phyloP scores from a whole-genome alignment of 2,329 filamentous ascomycete species.

The Pyricularia pennisetigena region DNA sequence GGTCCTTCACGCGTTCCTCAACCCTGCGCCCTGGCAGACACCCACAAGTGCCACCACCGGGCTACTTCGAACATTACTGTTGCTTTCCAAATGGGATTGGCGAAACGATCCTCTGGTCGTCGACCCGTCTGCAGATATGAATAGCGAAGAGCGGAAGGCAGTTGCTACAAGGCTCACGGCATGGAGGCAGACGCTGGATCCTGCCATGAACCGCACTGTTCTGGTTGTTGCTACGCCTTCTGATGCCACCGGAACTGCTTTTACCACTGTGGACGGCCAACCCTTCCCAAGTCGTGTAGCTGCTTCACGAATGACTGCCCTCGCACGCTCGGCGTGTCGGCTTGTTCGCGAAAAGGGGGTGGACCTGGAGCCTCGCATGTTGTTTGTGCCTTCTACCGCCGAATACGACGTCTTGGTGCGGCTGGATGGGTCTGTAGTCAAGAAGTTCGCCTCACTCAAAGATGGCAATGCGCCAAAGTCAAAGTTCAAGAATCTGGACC shows the following conservation, averaged over 20 bases:
- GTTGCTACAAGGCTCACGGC: constrained; percentile 59
- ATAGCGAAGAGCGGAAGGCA: constrained; percentile 34
- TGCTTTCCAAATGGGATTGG: constrained; percentile 90
- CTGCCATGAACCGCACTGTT: constrained; percentile 72
- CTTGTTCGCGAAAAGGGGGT: constrained; percentile 44
- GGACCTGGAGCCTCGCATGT: constrained; percentile 40
- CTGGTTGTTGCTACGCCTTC: constrained; percentile 74
- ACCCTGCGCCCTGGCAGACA: constrained; percentile 68
- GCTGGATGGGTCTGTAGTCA: constrained; percentile 46
- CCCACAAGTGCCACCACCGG: constrained; percentile 72
- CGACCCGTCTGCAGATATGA: constrained; percentile 60
- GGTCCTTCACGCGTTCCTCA: constrained; percentile 66
- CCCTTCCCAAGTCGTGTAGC: constrained; percentile 64
- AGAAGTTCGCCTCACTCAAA: constrained; percentile 23
- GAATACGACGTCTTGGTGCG: constrained; percentile 86
- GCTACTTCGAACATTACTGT: constrained; percentile 70
- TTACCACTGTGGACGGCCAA: constrained; percentile 53
- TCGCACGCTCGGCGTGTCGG: constrained; percentile 68
- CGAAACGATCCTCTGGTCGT: constrained; percentile 70
- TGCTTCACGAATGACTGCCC: constrained; percentile 69
- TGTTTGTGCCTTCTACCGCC: constrained; percentile 63
- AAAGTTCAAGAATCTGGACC: constrained; percentile 74
- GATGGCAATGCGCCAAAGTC: constrained; percentile 18
- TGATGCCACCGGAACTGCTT: constrained; percentile 69
- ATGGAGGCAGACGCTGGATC: constrained; percentile 74